phyloP scores from a whole-genome alignment of 371 early-diverging fungal species.

The Amoeboradix gromovi region DNA sequence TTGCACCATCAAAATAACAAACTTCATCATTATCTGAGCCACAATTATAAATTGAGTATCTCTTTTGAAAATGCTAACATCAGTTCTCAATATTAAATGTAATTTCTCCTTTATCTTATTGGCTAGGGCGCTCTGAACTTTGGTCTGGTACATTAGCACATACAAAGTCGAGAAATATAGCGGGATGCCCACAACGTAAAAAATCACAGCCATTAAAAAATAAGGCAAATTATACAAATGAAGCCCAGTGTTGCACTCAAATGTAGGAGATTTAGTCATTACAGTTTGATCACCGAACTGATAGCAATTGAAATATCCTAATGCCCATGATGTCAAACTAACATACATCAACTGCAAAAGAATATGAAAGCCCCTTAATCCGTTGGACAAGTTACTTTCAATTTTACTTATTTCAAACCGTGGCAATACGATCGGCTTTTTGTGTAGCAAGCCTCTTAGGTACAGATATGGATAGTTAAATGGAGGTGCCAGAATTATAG shows the following conservation, averaged over 20 bases:
- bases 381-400: background rate
- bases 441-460: background rate
- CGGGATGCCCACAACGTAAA: background rate
- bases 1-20: background rate
- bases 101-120: background rate
- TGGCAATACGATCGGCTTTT: background rate
- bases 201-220: background rate
- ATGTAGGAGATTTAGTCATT: background rate
- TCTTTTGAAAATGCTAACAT: background rate
- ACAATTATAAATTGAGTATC: background rate
- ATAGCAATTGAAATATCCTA: background rate
- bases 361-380: background rate
- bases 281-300: background rate
- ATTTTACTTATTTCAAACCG: background rate
- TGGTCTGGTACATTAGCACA: background rate
- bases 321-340: background rate
- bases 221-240: background rate
- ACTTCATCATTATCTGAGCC: background rate
- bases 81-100: background rate
- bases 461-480: background rate
- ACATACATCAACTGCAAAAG: background rate
- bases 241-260: background rate
- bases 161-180: background rate
- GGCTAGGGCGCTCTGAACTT: background rate
- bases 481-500: background rate